A percentile compares a stretch with the other conserved stretches of the same genome.
These are phyloP conservation scores for Hymenochaete sp. DNA, from an alignment of 1,284 basidiomycete genomes.

Conservation along the genomic window DNA sequence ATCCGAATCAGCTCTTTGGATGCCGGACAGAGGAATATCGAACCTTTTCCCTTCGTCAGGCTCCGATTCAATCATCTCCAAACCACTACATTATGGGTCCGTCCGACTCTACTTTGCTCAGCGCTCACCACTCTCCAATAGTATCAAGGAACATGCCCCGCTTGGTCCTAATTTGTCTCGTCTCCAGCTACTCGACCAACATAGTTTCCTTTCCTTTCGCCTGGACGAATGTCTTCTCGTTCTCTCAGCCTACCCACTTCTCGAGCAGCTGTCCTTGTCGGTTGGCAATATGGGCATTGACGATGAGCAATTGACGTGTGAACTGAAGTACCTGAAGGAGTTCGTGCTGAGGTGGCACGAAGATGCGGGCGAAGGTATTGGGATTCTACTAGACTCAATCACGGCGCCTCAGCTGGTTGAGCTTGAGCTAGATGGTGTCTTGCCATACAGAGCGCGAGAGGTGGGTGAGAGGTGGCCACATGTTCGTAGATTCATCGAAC, in stretches of 20 bases:
- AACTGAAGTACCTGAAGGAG: neutral
- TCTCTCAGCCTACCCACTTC: slow-evolving; percentile 3
- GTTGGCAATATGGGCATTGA: no score
- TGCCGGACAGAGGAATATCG: neutral
- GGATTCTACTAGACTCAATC: slow-evolving; percentile 5
- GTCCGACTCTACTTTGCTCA: slow-evolving; percentile 5
- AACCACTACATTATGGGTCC: neutral
- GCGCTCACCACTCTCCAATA: neutral
- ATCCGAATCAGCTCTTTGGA: neutral
- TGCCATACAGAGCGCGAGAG: no score
- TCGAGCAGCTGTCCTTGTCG: slow-evolving; percentile 4
- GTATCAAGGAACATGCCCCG: slow-evolving; percentile 5
- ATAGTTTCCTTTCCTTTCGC: neutral
- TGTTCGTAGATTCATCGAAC: slow-evolving; percentile 1
- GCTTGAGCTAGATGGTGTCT: slow-evolving; percentile 2
- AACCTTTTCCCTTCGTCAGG: slow-evolving; percentile 1
- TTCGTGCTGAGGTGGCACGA: slow-evolving; percentile 5
- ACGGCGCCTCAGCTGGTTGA: neutral
- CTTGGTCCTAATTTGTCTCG: slow-evolving; percentile 3
- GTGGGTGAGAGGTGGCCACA: slow-evolving; percentile 5
- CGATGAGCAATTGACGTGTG: neutral
- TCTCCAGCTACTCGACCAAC: slow-evolving; percentile 1
- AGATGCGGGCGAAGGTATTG: neutral
- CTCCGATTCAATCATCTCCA: neutral
- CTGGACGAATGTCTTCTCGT: slow-evolving; percentile 7